These are phyloP conservation scores for Taxillus chinensis DNA, from an alignment of 164 flowering plant species.

Conservation along the genomic window DNA sequence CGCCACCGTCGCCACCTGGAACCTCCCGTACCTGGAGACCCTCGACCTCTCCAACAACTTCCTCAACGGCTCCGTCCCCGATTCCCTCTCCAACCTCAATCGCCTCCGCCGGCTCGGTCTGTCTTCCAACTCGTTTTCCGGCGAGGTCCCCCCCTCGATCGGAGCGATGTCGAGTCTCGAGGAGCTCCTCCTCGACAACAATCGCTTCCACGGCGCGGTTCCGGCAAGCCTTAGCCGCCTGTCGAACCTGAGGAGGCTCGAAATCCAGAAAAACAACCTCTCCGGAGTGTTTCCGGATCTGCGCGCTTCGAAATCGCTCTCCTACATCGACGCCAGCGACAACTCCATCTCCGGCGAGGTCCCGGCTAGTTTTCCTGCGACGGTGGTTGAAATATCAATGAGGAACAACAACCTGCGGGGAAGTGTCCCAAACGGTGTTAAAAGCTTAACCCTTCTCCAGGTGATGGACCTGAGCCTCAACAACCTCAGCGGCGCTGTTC, in stretches of 20 bases:
- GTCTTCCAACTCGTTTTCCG: slow-evolving; percentile 66
- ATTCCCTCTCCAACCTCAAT: slow-evolving; percentile 40
- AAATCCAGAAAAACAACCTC: slow-evolving; percentile 57
- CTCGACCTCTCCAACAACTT: slow-evolving; percentile 61
- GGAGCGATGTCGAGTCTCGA: slow-evolving; percentile 42
- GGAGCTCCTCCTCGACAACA: slow-evolving; percentile 68
- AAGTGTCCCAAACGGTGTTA: slow-evolving; percentile 24
- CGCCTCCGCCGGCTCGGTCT: slow-evolving; percentile 51
- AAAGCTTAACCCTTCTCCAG: slow-evolving; percentile 26
- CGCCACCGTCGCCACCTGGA: slow-evolving; percentile 19
- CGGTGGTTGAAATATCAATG: slow-evolving; percentile 49
- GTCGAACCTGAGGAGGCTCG: slow-evolving; percentile 40
- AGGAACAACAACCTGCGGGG: slow-evolving; percentile 58
- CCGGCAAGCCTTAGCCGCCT: slow-evolving; percentile 41
- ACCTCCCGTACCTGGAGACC: slow-evolving; percentile 49
- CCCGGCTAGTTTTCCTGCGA: slow-evolving; percentile 38
- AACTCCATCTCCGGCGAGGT: slow-evolving; percentile 57
- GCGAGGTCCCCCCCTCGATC: slow-evolving; percentile 54
- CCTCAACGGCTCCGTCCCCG: slow-evolving; percentile 54
- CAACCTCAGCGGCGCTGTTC: slow-evolving; percentile 50
- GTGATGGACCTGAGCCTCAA: slow-evolving; percentile 81
- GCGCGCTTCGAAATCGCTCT: slow-evolving; percentile 32
- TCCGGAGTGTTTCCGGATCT: slow-evolving; percentile 55
- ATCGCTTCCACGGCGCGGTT: slow-evolving; percentile 42
- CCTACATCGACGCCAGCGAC: slow-evolving; percentile 51